phyloP scores from a whole-genome alignment of 176 grass and related monocot genomes.

The Musa schizocarpa region DNA sequence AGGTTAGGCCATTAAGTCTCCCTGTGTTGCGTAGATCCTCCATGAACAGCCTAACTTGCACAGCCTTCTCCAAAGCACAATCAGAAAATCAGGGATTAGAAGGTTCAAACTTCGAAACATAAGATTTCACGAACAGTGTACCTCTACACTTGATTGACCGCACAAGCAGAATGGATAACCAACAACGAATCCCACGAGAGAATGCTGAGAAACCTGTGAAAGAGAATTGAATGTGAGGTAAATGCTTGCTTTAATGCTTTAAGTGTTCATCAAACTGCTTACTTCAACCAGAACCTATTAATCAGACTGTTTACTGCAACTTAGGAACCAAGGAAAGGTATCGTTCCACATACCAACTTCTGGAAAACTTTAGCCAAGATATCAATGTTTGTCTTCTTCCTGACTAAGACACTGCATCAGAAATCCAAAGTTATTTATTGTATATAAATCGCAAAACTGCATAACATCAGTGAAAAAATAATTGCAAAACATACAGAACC shows the following conservation, averaged over 20 bases:
- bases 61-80: slow-evolving; percentile 35
- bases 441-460: not conserved
- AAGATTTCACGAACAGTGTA: slow-evolving; percentile 13
- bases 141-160: slow-evolving; percentile 44
- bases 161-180: slow-evolving; percentile 70
- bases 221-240: slow-evolving; percentile 12
- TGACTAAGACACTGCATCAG: slow-evolving; percentile 66
- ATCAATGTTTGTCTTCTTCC: slow-evolving; percentile 68
- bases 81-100: slow-evolving; percentile 30
- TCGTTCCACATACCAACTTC: slow-evolving; percentile 44
- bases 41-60: slow-evolving; percentile 73
- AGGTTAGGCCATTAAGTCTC: slow-evolving; percentile 49
- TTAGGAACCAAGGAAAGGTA: not conserved
- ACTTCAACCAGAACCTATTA: not conserved
- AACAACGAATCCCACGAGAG: slow-evolving; percentile 62
- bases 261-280: not conserved
- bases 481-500: not conserved
- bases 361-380: slow-evolving; percentile 60
- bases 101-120: not conserved
- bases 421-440: not conserved
- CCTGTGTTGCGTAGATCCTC: slow-evolving; percentile 63
- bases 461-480: not conserved
- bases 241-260: not conserved
- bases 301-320: not conserved
- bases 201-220: slow-evolving; percentile 46